Evolutionary conservation across 768 basidiomycete species (phyloP), one percentile per base, ranked within the genome.

Genomic region (Podaxis sp.): DNA sequence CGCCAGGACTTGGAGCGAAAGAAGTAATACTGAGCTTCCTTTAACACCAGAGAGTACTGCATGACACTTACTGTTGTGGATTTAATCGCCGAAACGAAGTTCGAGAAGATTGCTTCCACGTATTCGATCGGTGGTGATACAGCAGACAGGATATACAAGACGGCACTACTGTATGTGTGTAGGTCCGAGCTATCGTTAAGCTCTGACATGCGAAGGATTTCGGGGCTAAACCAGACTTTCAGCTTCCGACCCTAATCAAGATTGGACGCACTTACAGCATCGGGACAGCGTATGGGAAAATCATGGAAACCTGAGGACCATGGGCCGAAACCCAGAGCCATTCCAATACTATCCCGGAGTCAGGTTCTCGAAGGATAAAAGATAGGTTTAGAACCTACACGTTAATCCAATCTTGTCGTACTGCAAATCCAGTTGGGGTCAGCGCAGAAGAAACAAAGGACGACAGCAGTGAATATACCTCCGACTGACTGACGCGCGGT

Each of bases 371-470:
- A 62, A 24, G 57, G 49, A 64, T 39, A 19, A 57, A 28, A 57
- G 49, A 26, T 28, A 51, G 52, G 65, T 44, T 28, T 36, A 59
- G 13, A 48, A 74, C 85, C 72, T 75, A 93, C 92, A 77, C n/a
- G 93, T 92, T 61, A 93, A 76, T 2, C 92, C 92, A 64, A 93
- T 86, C 78, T 92, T 94, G 75, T 96, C 95, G 72, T 95, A 95
- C 82, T 92, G 67, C 22, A 64, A 54, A 52, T 49, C 52, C 28
- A 22, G 26, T 36, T n/a, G 36, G 54, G 60, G 22, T 42, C 44
- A 46, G 54, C 36, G n/a, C 44, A 46, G 9, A 33, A 46, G 28
- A 53, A 61, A 63, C 33, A 24, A 24, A 52, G 48, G 13, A 42
- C 36, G 33, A n/a, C 44, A 26, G 30, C 30, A 51, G 52, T 28